Evolutionary conservation across 1,284 basidiomycete genomes (phyloP), one percentile per base, ranked within the genome.

Genomic region (Cutaneotrichosporon cutaneum): DNA sequence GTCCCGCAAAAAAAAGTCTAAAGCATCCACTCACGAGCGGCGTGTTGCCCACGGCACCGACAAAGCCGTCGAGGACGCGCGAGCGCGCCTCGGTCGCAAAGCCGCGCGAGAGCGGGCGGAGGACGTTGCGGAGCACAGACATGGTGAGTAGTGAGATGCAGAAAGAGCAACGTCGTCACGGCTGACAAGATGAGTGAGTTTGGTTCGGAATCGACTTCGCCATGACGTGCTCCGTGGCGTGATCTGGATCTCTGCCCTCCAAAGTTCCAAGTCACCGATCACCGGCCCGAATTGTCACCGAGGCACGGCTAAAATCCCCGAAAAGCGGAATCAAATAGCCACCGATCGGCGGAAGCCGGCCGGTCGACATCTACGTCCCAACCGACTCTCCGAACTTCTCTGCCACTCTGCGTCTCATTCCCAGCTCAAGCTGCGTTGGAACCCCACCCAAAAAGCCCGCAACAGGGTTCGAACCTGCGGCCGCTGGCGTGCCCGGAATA

Each of bases 11-110:
- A 48, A 21, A 33, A 21, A 53, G 32, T 33, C 22, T 32, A 32
- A 36, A 26, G 30, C 18, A 35, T 45, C 44, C n/a, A 81, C 88
- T 71, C 60, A 93, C 93, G 55, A 98, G 82, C 58, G 95, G 95
- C 2, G 95, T 99, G 81, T 94, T 94, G 68, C 95, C 94, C 61
- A 98, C 84, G 14, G 94, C 89, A 22, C 90, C 93, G 26, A 86
- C 86, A 79, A 98, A 94, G 54, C 94, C 92, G 60, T 89, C 82
- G 33, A 90, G 89, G 24, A 85, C 73, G 47, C 81, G 81, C 24
- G 70, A 65, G 65, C 68, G 68, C 26, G 70, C 70, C 32, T 69
- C 68, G 24, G 77, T 74, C 24, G 76, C 76, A 59, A 74, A 78
- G 6, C 56, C 58, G 50, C 22, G 72, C 66, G 60, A 66, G 52